A percentile compares a stretch with the other conserved stretches of the same genome.
Evolutionary conservation across 2,329 filamentous ascomycete species (phyloP).

Genomic region (Fonsecaea nubica): DNA sequence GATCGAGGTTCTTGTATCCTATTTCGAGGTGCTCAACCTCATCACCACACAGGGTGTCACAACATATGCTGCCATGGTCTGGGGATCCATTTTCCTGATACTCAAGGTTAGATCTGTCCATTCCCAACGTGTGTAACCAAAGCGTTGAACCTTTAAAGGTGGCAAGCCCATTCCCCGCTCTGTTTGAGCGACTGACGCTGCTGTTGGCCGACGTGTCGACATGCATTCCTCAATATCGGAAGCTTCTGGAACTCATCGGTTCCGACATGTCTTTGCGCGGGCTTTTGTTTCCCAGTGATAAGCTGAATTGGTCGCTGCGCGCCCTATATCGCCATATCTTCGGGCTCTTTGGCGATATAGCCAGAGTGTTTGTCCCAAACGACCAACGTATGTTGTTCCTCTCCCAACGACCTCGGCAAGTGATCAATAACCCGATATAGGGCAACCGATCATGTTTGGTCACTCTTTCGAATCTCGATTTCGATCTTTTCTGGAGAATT

Average conservation of each 20-base stretch:
- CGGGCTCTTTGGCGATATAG: not conserved
- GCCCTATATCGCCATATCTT: not conserved
- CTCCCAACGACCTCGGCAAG: not conserved
- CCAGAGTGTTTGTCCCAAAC: not conserved
- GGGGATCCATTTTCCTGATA: not conserved
- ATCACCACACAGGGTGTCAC: not conserved
- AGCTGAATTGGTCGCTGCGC: not conserved
- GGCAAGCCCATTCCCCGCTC: not conserved
- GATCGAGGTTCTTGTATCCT: not conserved
- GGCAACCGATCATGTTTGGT: not conserved
- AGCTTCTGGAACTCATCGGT: not conserved
- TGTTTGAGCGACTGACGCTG: not conserved
- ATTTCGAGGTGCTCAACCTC: not conserved
- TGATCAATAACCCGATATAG: not conserved
- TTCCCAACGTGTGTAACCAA: not conserved
- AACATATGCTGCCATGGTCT: not conserved
- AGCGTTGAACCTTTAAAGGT: not conserved
- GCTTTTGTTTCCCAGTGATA: not conserved
- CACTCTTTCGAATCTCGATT: not conserved
- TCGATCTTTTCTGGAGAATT: not conserved
- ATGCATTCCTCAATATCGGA: not conserved
- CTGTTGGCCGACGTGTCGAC: not conserved
- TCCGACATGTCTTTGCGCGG: not conserved
- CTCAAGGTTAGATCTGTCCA: not conserved
- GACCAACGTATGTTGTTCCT: not conserved